Conservation (phyloP, 2,329 filamentous ascomycete species). For the Fragosphaeria purpurea region DNA sequence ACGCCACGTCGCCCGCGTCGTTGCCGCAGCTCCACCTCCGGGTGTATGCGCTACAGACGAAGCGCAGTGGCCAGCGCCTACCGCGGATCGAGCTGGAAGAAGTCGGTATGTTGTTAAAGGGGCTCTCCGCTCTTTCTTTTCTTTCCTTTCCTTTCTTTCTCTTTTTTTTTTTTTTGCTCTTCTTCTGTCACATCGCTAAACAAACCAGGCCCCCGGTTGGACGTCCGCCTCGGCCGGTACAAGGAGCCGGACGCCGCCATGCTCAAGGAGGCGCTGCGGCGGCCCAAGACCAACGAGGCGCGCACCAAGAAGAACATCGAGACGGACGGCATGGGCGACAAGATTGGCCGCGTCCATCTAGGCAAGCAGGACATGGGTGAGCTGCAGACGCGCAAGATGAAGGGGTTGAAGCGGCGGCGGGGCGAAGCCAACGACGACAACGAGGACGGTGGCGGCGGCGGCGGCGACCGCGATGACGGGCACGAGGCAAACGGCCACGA, state of each 20-base stretch:
- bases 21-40: constrained; percentile 58
- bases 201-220: constrained; percentile 60
- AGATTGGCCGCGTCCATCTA: constrained; percentile 86
- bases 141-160: constrained; percentile 22
- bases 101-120: constrained; percentile 4
- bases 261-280: constrained; percentile 86
- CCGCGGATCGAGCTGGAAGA: constrained; percentile 52
- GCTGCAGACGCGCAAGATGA: constrained; percentile 97
- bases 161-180: no score
- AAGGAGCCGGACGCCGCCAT: constrained; percentile 67
- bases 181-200: no score
- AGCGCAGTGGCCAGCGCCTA: constrained; percentile 75
- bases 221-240: constrained; percentile 75
- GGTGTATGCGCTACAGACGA: constrained; percentile 77
- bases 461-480: constrained; percentile 13
- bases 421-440: constrained; percentile 37
- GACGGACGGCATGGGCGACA: constrained; percentile 87
- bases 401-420: constrained; percentile 81
- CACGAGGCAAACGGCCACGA: neutral
- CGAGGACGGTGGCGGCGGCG: constrained; percentile 11
- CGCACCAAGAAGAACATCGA: constrained; percentile 92
- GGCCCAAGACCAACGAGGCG: constrained; percentile 64
- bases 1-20: constrained; percentile 27
- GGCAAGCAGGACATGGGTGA: constrained; percentile 79
- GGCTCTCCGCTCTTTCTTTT: neutral